Evolutionary conservation across 1,284 basidiomycete species (phyloP).

Genomic region (Heterobasidion annosum): DNA sequence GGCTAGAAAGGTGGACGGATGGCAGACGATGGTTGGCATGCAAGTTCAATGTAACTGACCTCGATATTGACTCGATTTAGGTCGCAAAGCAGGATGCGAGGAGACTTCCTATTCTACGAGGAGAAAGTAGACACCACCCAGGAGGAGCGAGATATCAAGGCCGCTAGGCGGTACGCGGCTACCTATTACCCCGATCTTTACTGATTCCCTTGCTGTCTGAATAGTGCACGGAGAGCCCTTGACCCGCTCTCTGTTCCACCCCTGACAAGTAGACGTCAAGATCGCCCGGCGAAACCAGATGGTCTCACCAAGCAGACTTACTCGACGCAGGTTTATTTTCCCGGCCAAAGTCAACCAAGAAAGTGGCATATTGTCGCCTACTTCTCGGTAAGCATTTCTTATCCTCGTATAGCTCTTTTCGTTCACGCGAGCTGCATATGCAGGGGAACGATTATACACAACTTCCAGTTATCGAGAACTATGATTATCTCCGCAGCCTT

Average conservation of each 20-base stretch:
- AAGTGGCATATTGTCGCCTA: slow-evolving; percentile 79
- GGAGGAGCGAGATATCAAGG: slow-evolving; percentile 67
- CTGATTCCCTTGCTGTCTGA: slow-evolving; percentile 8
- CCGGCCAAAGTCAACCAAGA: slow-evolving; percentile 41
- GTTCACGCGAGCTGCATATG: slow-evolving; percentile 4
- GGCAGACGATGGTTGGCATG: slow-evolving; percentile 55
- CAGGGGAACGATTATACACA: slow-evolving; percentile 59
- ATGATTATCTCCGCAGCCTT: slow-evolving; percentile 57
- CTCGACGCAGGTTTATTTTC: slow-evolving; percentile 58
- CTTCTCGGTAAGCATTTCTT: slow-evolving; percentile 46
- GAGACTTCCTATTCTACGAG: slow-evolving; percentile 72
- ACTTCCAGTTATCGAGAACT: slow-evolving; percentile 59
- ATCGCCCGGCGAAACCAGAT: slow-evolving; percentile 63
- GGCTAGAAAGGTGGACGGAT: slow-evolving; percentile 69
- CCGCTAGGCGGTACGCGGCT: slow-evolving; percentile 48
- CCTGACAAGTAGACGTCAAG: slow-evolving; percentile 54
- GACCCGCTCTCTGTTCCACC: slow-evolving; percentile 49
- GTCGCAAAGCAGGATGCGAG: slow-evolving; percentile 77
- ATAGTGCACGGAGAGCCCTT: slow-evolving; percentile 50
- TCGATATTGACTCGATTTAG: slow-evolving; percentile 23
- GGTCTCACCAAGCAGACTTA: slow-evolving; percentile 76
- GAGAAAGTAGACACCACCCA: slow-evolving; percentile 71
- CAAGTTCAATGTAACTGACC: neutral
- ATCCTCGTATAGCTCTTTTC: slow-evolving; percentile 2
- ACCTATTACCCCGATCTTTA: slow-evolving; percentile 7